Base-by-base conservation (phyloP, 805 yeast genomes). In the Pichia californica region DNA sequence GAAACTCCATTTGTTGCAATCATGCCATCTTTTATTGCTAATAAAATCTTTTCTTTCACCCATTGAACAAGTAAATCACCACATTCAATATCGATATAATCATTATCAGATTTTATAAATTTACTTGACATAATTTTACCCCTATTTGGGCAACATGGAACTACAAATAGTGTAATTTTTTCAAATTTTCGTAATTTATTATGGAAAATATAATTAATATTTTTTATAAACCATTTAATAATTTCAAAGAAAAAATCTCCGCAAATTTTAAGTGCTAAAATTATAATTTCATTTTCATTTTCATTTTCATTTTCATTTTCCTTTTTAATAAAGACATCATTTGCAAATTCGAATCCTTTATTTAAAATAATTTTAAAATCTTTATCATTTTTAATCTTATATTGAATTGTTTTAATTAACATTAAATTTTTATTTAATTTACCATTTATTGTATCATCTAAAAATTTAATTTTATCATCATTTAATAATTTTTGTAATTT, bases 181-280 rank as follows among this genome's bases (percentile, higher is more conserved):
- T n/a, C n/a, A n/a, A n/a, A n/a, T n/a, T n/a, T n/a, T n/a, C n/a
- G 15, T 25, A 39, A 23, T 10, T 26, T 16, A 8, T 2, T 23
- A 10, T 14, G n/a, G n/a, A n/a, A n/a, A 11, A 33, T 33, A 9
- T 21, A 40, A 3, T 30, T 20, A 13, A 15, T 14, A 13, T 16
- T 28, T 18, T 26, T 14, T 8, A 36, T 15, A 11, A 45, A 44
- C 33, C 51, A 43, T 31, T 51, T 54, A 3, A 56, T 34, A 2
- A 55, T 10, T 2, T 46, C 20, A 31, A 53, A 56, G 19, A 50
- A 29, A 34, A 59, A 44, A 28, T 59, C 61, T 1, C 63, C 63
- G 36, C 64, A 60, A 15, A 56, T 28, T 19, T 56, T 54, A 19
- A 55, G 37, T 2, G 58, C 63, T 7, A 46, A 40, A 5, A 58